Percentiles rank a stretch among this genome's conserved stretches.
These are phyloP conservation scores for Panellus pusillus DNA, from an alignment of 768 basidiomycete genomes.

Conservation along the genomic window DNA sequence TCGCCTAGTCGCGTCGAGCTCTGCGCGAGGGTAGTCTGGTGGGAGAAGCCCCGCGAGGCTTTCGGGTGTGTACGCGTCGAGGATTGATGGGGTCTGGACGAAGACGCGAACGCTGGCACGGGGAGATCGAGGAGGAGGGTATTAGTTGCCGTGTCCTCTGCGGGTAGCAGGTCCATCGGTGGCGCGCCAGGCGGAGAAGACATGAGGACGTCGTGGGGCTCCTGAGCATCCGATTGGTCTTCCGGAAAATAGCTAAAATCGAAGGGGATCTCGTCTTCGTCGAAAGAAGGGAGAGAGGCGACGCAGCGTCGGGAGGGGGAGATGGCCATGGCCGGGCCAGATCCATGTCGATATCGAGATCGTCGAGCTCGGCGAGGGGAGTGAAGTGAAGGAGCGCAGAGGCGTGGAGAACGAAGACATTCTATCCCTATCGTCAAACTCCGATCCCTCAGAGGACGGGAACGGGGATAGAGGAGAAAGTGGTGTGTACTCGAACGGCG, in stretches of 20 bases:
- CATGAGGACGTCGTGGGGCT: background rate
- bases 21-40: too few species aligned
- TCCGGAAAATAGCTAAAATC: background rate
- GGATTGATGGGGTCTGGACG: conserved; percentile 5
- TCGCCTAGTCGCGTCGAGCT: too few species aligned
- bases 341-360: too few species aligned
- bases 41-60: too few species aligned
- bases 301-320: too few species aligned
- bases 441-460: too few species aligned
- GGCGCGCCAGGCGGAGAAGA: background rate
- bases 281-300: conserved; percentile 7
- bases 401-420: conserved; percentile 6
- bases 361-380: too few species aligned
- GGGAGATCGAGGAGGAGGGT: conserved; percentile 4
- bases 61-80: conserved; percentile 8
- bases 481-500: background rate
- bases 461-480: background rate
- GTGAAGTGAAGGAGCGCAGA: too few species aligned
- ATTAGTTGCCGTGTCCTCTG: background rate
- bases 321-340: too few species aligned
- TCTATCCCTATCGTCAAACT: conserved; percentile 1
- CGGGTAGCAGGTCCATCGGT: background rate
- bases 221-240: background rate
- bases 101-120: background rate
- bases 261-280: background rate